Evolutionary conservation across 495 filamentous ascomycete species (phyloP).

Genomic region (Aspergillus affinis): DNA sequence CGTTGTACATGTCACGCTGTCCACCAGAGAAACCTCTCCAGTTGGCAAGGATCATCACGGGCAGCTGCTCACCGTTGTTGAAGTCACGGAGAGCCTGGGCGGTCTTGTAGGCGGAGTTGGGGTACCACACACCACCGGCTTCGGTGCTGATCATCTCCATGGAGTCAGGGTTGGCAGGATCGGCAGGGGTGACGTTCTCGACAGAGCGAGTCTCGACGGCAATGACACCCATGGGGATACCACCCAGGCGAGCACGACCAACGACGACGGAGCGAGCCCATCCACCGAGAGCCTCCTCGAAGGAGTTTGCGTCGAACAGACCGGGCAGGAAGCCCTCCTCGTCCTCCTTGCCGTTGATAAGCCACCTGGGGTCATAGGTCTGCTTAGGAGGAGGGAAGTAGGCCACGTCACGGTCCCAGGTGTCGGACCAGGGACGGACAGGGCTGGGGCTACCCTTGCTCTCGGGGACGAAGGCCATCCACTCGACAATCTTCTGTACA

Average conservation of each 20-base stretch:
- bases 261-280: constrained; percentile 97
- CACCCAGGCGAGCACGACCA: constrained; percentile 92
- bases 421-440: constrained; percentile 78
- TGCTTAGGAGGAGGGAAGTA: constrained; percentile 86
- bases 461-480: constrained; percentile 95
- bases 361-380: constrained; percentile 89
- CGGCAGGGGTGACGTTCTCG: constrained; percentile 96
- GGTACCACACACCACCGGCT: constrained; percentile 99
- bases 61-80: constrained; percentile 97
- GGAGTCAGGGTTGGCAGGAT: constrained; percentile 97
- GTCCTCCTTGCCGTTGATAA: constrained; percentile 88
- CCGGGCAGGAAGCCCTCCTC: constrained; percentile 85
- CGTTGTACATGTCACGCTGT: constrained; percentile 99
- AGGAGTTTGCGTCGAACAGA: constrained; percentile 94
- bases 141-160: constrained; percentile 91
- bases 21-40: constrained; percentile 99
- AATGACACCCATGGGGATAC: constrained; percentile 98
- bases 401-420: constrained; percentile 88
- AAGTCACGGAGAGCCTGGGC: constrained; percentile 98
- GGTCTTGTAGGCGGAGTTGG: constrained; percentile 99
- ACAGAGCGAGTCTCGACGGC: constrained; percentile 93
- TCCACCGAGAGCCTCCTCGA: constrained; percentile 93
- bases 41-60: constrained; percentile 98
- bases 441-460: constrained; percentile 87
- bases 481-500: constrained; percentile 96